Evolutionary conservation across 768 basidiomycete species (phyloP).

Genomic region (Rhizopogon sp.): DNA sequence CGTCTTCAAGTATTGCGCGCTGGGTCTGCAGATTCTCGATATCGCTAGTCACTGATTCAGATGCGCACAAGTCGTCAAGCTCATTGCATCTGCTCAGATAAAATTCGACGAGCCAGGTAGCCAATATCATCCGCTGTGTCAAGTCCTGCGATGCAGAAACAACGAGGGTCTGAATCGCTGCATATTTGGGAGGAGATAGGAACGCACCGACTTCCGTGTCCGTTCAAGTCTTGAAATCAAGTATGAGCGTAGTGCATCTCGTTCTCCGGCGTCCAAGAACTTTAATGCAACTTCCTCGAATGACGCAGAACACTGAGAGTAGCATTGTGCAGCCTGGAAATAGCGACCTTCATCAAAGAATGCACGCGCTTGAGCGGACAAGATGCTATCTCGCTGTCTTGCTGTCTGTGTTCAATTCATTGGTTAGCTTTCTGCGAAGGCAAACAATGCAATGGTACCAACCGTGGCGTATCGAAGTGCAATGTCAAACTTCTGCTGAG

Average conservation of each 20-base stretch:
- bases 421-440: not conserved
- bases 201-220: constrained; percentile 71
- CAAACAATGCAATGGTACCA: constrained; percentile 8
- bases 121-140: constrained; percentile 95
- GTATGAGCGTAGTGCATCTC: constrained; percentile 88
- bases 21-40: constrained; percentile 83
- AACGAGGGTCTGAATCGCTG: not conserved
- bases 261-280: constrained; percentile 85
- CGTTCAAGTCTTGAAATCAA: constrained; percentile 83
- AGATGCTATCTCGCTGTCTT: constrained; percentile 79
- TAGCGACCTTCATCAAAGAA: constrained; percentile 77
- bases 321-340: constrained; percentile 89
- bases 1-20: constrained; percentile 82
- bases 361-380: constrained; percentile 77
- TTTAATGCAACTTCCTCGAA: constrained; percentile 93
- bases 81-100: constrained; percentile 96
- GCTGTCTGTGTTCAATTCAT: constrained; percentile 50
- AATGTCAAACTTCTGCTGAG: constrained; percentile 69
- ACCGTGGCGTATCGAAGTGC: constrained; percentile 85
- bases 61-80: constrained; percentile 88
- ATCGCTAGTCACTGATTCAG: constrained; percentile 76
- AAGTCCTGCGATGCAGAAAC: constrained; percentile 52
- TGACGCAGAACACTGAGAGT: constrained; percentile 79
- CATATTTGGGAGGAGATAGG: not conserved
- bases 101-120: constrained; percentile 97